Conservation (phyloP, 2,329 filamentous ascomycete species). For the Pseudomassariella vexata region DNA sequence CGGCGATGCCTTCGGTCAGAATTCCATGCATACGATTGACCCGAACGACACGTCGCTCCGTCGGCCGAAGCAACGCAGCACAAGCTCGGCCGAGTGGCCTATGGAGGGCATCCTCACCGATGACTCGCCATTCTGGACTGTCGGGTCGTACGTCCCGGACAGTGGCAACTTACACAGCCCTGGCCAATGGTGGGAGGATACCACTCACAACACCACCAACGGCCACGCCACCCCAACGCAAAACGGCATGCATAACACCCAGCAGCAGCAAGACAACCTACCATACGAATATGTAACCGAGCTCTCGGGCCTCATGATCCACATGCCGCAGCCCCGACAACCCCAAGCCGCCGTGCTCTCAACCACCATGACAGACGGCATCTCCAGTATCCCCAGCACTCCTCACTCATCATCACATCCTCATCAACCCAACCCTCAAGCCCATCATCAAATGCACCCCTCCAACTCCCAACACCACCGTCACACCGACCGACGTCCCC, state of each 20-base stretch:
- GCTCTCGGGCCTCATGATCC: slow-evolving; percentile 43
- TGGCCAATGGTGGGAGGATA: slow-evolving; percentile 19
- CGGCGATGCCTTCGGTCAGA: slow-evolving; percentile 15
- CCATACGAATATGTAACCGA: slow-evolving; percentile 32
- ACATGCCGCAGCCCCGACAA: slow-evolving; percentile 43
- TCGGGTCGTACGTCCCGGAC: slow-evolving; percentile 12
- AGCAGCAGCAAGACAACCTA: slow-evolving; percentile 33
- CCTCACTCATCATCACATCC: no score
- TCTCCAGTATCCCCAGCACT: not conserved
- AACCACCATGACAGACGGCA: slow-evolving; percentile 17
- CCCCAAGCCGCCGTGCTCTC: slow-evolving; percentile 31
- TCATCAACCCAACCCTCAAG: slow-evolving; percentile 3
- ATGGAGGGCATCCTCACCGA: slow-evolving; percentile 22
- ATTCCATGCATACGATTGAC: slow-evolving; percentile 10
- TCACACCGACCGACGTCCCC: slow-evolving; percentile 33
- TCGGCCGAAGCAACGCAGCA: slow-evolving; percentile 14
- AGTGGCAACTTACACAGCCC: slow-evolving; percentile 10
- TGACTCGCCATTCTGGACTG: slow-evolving; percentile 10
- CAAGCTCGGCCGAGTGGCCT: slow-evolving; percentile 26
- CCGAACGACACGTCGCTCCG: slow-evolving; percentile 7
- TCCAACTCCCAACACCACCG: slow-evolving; percentile 5
- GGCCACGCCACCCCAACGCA: slow-evolving; percentile 1
- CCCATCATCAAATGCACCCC: not conserved
- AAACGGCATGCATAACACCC: slow-evolving; percentile 24
- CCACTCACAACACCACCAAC: slow-evolving; percentile 4